Evolutionary conservation across 768 basidiomycete genomes (phyloP), one percentile per base, ranked within the genome.

Genomic region (Inosperma sp.): DNA sequence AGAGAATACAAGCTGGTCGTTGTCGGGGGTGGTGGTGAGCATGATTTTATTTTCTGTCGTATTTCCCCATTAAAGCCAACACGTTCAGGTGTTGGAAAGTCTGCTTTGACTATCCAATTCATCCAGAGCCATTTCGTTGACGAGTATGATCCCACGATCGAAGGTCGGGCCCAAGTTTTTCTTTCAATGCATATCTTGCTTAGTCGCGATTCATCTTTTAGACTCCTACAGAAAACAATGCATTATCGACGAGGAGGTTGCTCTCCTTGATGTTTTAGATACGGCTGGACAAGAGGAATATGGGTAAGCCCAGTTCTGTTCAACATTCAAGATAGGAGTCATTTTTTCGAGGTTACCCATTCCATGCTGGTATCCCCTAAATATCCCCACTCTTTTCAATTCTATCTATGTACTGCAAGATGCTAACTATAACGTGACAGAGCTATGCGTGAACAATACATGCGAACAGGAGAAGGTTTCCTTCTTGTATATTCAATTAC

Each of bases 251-350:
- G 94, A 95, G n/a, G 92, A 97, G 69, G 91, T 96, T n/a, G 93
- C 93, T 16, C 78, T 96, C 43, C 82, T 96, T 51, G 94, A 98
- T 65, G 94, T 98, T 47, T 81, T 98, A 55, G 94, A 96, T 72
- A 97, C 94, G 13, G 94, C 94, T 47, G 94, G 94, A 29, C 94
- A 97, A 69, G 95, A 98, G 69, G 95, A 98, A 76, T 98, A 97
- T 62, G 91, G 91, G 92, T 93, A 51, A 49, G 86, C 78, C 10
- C 34, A 45, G 52, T 43, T 17, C 49, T 19, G 13, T 35, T 26
- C 14, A 37, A 17, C 35, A 40, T 33, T 42, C 25, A 47, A 29
- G 7, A 3, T 27, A 17, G 7, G 16, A 35, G 26, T 34, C 31
- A 31, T 31, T 51, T 31, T 30, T 8, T 33, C 14, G 25, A 14